Base-by-base conservation (phyloP, 441 rosid genomes). In the Euphorbia schlechtendalii region DNA sequence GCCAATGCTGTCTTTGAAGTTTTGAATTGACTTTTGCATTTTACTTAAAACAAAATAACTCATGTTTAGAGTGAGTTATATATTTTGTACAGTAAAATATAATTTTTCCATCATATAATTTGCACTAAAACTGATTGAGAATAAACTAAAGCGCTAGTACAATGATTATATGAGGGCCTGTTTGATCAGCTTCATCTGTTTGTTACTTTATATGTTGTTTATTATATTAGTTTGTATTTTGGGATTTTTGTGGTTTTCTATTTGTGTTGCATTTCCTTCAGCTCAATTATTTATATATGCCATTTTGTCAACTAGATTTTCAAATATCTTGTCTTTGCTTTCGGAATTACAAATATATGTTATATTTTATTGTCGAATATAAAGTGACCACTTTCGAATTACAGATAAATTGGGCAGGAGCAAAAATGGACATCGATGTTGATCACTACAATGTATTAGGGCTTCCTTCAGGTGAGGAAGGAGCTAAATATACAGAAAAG, bases 391-490 rank as follows among this genome's bases (percentile, higher is more conserved):
- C 7, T 38, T 41, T 43, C 22, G 21, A n/a, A 38, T 30, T 38
- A 12, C 56, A 57, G 56, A 30, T 56, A 56, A 15, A 20, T 15
- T 22, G 40, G 2, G 9, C 4, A 24, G 43, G 32, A 6, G 25
- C 13, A 10, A 43, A 27, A 17, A 66, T 66, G 69, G 63, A 66
- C 36, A 14, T 56, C 3, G 84, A 87, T 32, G 78, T 86, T 7
- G 95, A 93, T 72, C 99, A 93, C 55, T 93, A 90, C 46, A 1
- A 20, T 18, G 86, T 88, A 59, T 63, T 93, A 62, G 99, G 99
- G 13, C 72, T 93, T 55, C 85, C 89, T 1, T 87, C 95, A 38
- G 95, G 99, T 0, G 96, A 88, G 73, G 97, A 88, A 74, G 96
- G 91, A 30, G 82, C 84, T 21, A 80, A 80, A 72, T 80, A 88